Evolutionary conservation across 2,329 filamentous ascomycete genomes (phyloP), one percentile per base, ranked within the genome.

Genomic region (Karstenula rhodostoma): DNA sequence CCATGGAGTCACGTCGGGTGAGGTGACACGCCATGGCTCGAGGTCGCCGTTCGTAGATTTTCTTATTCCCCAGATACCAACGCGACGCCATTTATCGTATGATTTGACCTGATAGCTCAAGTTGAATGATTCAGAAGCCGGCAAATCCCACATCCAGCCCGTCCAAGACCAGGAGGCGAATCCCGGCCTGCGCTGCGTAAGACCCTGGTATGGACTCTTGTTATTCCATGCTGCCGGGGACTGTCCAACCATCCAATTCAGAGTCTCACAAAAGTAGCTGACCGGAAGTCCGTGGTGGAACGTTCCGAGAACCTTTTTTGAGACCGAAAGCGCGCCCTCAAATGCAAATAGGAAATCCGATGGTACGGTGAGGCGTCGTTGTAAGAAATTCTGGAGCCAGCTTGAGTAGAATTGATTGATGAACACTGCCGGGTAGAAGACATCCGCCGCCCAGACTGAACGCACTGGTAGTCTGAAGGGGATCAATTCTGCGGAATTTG

Each of bases 141-240:
- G 40, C 7, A 56, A 17, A 27, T 56, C 43, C 57, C 51, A 59
- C 23, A 59, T 50, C 57, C 57, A 59, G 7, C 57, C 51, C 12
- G 51, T 51, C 51, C 57, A 59, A 9, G 57, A 59, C 57, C 57
- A 56, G 19, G 51, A 56, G 6, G 57, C 51, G 27, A 56, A 59
- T 13, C 57, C 57, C 19, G 46, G 7, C 35, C 57, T 48, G 29
- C 57, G 50, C 29, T 56, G 32, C 22, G 35, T 59, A 10, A 59
- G 57, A 7, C 57, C 57, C 23, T 51, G 27, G 19, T 50, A 37
- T 12, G 44, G 43, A 35, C 15, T 15, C 12, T 53, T 37, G 46
- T 12, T 49, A 25, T 23, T 22, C 29, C 19, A 37, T 7, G 12
- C 35, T 23, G 3, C 4, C 13, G 1, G 32, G 4, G 32, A 19